These are phyloP conservation scores for Calonectria multiphialidica DNA, from an alignment of 2,329 filamentous ascomycete genomes.

Conservation along the genomic window DNA sequence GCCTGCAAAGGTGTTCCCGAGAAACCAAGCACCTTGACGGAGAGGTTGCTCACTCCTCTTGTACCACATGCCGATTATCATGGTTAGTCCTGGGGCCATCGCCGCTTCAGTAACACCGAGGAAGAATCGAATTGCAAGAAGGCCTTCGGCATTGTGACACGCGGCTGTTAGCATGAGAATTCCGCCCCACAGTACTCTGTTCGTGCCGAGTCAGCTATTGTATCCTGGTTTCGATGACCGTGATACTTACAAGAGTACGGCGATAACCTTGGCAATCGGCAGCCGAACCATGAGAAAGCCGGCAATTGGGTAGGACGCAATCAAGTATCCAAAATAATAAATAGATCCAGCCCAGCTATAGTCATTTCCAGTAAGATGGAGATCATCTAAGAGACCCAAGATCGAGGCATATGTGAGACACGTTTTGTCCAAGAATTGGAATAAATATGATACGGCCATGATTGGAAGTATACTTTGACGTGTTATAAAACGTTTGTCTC, in stretches of 20 bases:
- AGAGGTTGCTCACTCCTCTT: constrained; percentile 45
- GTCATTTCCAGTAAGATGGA: constrained; percentile 60
- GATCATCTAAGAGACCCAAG: constrained; percentile 60
- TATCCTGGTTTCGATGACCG: too few species aligned
- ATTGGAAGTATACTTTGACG: constrained; percentile 61
- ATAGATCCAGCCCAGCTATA: constrained; percentile 64
- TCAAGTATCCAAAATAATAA: constrained; percentile 65
- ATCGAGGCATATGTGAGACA: constrained; percentile 63
- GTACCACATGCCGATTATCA: constrained; percentile 51
- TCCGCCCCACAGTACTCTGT: constrained; percentile 48
- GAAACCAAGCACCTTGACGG: constrained; percentile 49
- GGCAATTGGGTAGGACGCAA: constrained; percentile 42
- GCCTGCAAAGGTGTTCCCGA: constrained; percentile 47
- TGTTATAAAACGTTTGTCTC: neutral
- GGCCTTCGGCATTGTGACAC: constrained; percentile 44
- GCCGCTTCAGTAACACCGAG: constrained; percentile 48
- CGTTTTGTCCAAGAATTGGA: constrained; percentile 73
- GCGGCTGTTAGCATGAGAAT: constrained; percentile 59
- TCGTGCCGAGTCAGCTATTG: neutral
- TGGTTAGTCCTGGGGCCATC: constrained; percentile 45
- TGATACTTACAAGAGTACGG: constrained; percentile 27
- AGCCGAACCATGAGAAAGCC: constrained; percentile 42
- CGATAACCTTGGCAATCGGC: constrained; percentile 44
- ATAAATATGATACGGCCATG: constrained; percentile 66
- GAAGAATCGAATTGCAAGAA: constrained; percentile 49